Base-by-base conservation (phyloP, 768 basidiomycete genomes). In the Krasilnikovozyma curviuscula region DNA sequence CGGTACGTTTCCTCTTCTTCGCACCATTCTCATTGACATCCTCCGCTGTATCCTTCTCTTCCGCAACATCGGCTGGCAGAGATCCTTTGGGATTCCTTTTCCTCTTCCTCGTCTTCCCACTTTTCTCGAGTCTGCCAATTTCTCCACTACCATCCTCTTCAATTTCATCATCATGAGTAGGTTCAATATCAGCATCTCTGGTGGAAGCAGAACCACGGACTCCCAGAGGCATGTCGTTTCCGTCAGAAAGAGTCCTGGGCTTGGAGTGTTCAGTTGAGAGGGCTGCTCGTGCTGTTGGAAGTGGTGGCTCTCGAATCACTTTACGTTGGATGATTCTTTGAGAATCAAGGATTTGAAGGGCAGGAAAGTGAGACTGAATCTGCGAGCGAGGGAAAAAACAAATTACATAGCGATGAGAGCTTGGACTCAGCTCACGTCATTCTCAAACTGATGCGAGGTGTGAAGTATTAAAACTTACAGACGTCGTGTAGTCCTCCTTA, bases 291-390 rank as follows among this genome's bases (percentile, higher is more conserved):
- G 31, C 29, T 37, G 40, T 21, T 23, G 48, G 13, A 29, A 31
- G 34, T 18, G 44, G 44, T 9, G 49, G 21, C n/a, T 34, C 38
- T 6, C 44, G 40, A 19, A 40, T 47, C 19, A 28, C 31, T 31
- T 52, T 52, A 9, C 50, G 50, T 19, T 40, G 45, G 39, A 52
- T 29, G 12, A 52, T 29, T 13, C 50, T 44, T 6, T 25, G 24
- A 35, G 46, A 46, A 38, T 52, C 50, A 25, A 52, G 50, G 46
- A 52, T 52, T 24, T 52, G 50, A 25, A 52, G 40, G 9, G 40
- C 21, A 4, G 50, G 50, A 2, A 52, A 40, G 21, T 46, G 50
- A 23, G 38, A 21, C n/a, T 31, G 40, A 19, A 52, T 43, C 50
- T 52, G 34, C 21, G 12, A 19, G 5, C 7, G 4, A 39, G 18